Percentiles rank a stretch among this genome's conserved stretches.
These are phyloP conservation scores for Andrographis paniculata DNA, from an alignment of 305 asterid species.

Conservation along the genomic window DNA sequence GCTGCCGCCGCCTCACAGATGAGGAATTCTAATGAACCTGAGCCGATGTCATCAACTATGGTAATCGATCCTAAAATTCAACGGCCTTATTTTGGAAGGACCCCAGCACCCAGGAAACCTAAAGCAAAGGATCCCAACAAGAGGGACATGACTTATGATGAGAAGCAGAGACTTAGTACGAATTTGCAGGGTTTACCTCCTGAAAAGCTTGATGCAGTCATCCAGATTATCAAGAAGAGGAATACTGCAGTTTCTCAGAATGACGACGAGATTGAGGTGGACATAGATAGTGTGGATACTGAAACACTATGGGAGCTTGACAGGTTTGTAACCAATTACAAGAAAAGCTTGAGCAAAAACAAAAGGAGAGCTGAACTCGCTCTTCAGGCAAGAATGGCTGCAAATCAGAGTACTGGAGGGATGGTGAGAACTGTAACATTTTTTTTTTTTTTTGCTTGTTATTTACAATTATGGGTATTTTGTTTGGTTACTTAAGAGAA, in stretches of 20 bases:
- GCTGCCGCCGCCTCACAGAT: conserved; percentile 4
- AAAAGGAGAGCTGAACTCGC: conserved; percentile 41
- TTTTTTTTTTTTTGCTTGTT: not conserved
- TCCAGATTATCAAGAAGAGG: conserved; percentile 52
- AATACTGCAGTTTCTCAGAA: conserved; percentile 39
- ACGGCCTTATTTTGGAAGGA: conserved; percentile 24
- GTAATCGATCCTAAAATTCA: conserved; percentile 21
- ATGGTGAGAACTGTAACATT: conserved; percentile 20
- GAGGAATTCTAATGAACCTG: conserved; percentile 22
- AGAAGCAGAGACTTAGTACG: conserved; percentile 50
- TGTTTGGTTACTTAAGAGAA: not conserved
- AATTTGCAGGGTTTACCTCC: conserved; percentile 43
- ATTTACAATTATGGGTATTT: too few species aligned
- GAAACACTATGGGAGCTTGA: conserved; percentile 67
- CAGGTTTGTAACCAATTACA: conserved; percentile 48
- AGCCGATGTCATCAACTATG: conserved; percentile 17
- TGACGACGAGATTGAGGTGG: conserved; percentile 54
- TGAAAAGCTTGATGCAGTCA: conserved; percentile 47
- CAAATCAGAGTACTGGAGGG: conserved; percentile 21
- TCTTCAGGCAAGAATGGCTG: conserved; percentile 26
- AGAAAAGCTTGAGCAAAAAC: conserved; percentile 46
- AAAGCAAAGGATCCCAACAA: conserved; percentile 59
- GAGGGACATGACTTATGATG: conserved; percentile 56
- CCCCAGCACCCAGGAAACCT: conserved; percentile 43
- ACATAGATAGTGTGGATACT: conserved; percentile 48